Conservation (phyloP, 441 rosid species). For the Mallotus japonicus region DNA sequence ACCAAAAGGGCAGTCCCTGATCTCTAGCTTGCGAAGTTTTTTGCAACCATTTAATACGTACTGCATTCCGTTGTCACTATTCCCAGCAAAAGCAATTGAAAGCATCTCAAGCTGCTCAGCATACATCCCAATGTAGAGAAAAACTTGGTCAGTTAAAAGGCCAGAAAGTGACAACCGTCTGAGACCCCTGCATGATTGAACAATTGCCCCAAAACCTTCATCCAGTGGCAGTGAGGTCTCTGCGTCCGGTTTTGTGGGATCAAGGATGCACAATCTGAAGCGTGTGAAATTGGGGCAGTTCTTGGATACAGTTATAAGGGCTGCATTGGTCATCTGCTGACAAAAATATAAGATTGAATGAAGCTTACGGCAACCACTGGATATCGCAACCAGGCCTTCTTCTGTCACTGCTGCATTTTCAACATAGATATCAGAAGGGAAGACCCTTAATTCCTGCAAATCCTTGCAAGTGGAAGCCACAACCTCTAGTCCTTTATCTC, state of each 20-base stretch:
- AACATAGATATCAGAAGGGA: conserved; percentile 65
- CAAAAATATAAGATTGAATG: conserved; percentile 87
- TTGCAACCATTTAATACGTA: conserved; percentile 82
- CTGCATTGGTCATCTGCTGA: conserved; percentile 94
- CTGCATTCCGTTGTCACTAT: conserved; percentile 76
- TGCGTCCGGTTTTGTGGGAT: conserved; percentile 73
- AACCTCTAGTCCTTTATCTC: conserved; percentile 75
- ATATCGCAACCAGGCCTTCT: conserved; percentile 77
- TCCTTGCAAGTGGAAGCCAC: conserved; percentile 86
- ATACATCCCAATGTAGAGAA: conserved; percentile 72
- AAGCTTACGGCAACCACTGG: conserved; percentile 83
- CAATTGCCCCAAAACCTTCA: conserved; percentile 96
- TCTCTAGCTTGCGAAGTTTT: conserved; percentile 82
- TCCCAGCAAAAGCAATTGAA: conserved; percentile 88
- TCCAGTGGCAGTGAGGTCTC: conserved; percentile 69
- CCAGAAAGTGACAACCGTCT: conserved; percentile 77
- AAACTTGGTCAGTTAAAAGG: conserved; percentile 70
- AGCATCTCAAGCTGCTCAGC: conserved; percentile 90
- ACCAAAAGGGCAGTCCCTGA: conserved; percentile 83
- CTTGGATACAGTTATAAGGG: conserved; percentile 74
- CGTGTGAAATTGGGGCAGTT: conserved; percentile 75
- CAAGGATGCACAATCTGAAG: conserved; percentile 80
- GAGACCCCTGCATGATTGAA: conserved; percentile 64
- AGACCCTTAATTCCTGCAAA: conserved; percentile 81
- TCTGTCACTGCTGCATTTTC: conserved; percentile 78